phyloP scores from a whole-genome alignment of 1,139 yeast genomes.

The Citeromyces hawaiiensis region DNA sequence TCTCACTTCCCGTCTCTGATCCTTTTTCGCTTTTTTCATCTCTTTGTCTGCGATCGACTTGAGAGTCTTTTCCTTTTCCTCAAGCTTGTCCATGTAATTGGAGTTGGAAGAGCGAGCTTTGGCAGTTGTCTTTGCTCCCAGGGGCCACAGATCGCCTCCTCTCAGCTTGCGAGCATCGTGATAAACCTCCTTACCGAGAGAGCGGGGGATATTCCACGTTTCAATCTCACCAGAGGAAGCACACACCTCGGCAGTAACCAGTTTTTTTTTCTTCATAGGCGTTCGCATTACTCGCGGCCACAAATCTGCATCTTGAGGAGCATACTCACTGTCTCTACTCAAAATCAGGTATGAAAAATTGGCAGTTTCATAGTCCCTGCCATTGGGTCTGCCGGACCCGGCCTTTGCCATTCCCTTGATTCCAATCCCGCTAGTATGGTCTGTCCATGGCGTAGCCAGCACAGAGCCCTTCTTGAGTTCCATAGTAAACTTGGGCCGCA shows the following conservation, averaged over 20 bases:
- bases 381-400: slow-evolving; percentile 68
- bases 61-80: slow-evolving; percentile 13
- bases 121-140: slow-evolving; percentile 46
- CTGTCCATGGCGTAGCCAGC: slow-evolving; percentile 64
- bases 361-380: slow-evolving; percentile 61
- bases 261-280: slow-evolving; percentile 74
- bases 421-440: slow-evolving; percentile 40
- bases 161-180: slow-evolving; percentile 82
- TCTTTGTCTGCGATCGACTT: slow-evolving; percentile 3
- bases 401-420: slow-evolving; percentile 27
- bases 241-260: slow-evolving; percentile 72
- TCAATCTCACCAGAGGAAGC: slow-evolving; percentile 70
- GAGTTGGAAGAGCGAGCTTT: slow-evolving; percentile 18
- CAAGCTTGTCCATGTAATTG: slow-evolving; percentile 14
- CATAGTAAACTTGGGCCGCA: slow-evolving; percentile 63
- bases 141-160: slow-evolving; percentile 85
- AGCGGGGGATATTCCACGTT: slow-evolving; percentile 78
- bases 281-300: slow-evolving; percentile 68
- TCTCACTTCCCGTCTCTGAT: background rate
- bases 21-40: background rate
- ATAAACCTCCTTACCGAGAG: slow-evolving; percentile 61
- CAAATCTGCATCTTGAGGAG: slow-evolving; percentile 22
- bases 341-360: slow-evolving; percentile 67
- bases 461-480: slow-evolving; percentile 77
- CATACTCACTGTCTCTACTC: slow-evolving; percentile 32